These are phyloP conservation scores for Eucalyptus cloeziana DNA, from an alignment of 345 rosid species.

Conservation along the genomic window DNA sequence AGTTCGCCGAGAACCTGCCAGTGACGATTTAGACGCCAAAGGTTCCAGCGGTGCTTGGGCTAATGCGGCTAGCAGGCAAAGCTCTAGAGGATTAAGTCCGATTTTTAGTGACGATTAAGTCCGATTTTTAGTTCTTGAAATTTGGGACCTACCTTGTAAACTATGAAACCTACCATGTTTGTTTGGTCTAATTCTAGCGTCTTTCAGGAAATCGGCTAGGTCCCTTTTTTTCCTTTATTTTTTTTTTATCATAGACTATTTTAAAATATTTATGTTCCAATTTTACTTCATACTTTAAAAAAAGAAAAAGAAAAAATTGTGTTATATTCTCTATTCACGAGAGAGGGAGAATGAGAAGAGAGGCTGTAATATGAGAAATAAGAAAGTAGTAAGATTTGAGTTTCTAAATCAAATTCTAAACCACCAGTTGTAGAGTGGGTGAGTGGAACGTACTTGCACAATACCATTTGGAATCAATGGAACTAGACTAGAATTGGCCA, in stretches of 20 bases:
- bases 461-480: not conserved
- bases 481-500: not conserved
- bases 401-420: not conserved
- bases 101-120: not conserved
- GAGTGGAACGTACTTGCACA: not conserved
- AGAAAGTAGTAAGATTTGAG: not conserved
- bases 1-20: too few relatives aligned
- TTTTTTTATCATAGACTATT: not conserved
- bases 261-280: not conserved
- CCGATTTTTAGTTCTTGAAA: too few relatives aligned
- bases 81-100: too few relatives aligned
- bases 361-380: not conserved
- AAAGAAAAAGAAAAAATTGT: not conserved
- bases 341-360: not conserved
- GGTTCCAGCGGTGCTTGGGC: too few relatives aligned
- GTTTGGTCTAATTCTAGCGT: accelerated
- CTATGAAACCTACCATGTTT: not conserved
- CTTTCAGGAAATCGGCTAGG: accelerated
- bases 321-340: not conserved
- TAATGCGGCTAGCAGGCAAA: too few relatives aligned
- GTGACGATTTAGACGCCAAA: too few relatives aligned
- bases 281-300: not conserved
- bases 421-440: accelerated
- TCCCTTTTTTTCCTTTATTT: not conserved
- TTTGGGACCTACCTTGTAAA: too few relatives aligned